Evolutionary conservation across 176 grass and related monocot genomes (phyloP).

Genomic region (Luzula sylvatica): DNA sequence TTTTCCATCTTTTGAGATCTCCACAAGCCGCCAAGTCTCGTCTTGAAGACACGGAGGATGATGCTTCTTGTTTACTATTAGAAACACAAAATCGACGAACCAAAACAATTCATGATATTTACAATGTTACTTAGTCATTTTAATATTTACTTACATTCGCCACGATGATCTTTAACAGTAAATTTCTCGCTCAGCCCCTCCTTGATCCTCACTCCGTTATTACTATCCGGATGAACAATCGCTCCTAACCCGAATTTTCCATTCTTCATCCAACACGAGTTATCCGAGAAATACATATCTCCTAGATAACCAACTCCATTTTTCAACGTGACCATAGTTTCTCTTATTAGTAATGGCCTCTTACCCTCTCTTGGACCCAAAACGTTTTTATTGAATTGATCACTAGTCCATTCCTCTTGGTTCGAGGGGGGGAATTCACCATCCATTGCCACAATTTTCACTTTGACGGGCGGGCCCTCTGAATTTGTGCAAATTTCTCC

Average conservation of each 20-base stretch:
- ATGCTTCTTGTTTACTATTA: slow-evolving; percentile 1
- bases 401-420: slow-evolving; percentile 56
- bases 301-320: slow-evolving; percentile 61
- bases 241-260: slow-evolving; percentile 74
- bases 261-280: slow-evolving; percentile 79
- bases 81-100: not conserved
- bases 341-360: slow-evolving; percentile 56
- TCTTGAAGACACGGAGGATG: not conserved
- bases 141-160: slow-evolving; percentile 49
- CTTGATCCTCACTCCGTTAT: slow-evolving; percentile 29
- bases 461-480: slow-evolving; percentile 43
- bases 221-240: not conserved
- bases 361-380: slow-evolving; percentile 81
- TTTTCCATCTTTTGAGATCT: slow-evolving; percentile 5
- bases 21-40: slow-evolving; percentile 5
- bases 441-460: slow-evolving; percentile 83
- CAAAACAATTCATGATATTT: not conserved
- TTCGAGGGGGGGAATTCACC: slow-evolving; percentile 88
- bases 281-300: slow-evolving; percentile 69
- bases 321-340: slow-evolving; percentile 48
- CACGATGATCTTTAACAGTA: slow-evolving; percentile 90
- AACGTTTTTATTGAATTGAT: slow-evolving; percentile 63
- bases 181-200: slow-evolving; percentile 79
- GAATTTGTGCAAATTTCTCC: slow-evolving; percentile 41
- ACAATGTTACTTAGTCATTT: not conserved